phyloP scores from a whole-genome alignment of 1,139 yeast species.

The Candida neerlandica region DNA sequence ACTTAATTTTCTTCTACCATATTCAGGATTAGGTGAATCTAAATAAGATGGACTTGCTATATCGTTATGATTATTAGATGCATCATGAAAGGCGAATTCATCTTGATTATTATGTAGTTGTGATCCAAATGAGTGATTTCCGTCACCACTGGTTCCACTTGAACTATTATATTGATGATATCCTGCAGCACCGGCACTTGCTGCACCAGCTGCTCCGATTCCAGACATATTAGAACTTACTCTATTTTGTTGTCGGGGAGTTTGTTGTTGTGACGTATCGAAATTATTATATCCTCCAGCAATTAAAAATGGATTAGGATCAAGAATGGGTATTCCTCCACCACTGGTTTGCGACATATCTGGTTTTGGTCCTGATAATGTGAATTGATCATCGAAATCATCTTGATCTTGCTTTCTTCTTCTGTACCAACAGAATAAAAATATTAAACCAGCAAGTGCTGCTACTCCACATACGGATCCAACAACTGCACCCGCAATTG shows the following conservation, averaged over 20 bases:
- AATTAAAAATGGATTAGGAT: slow-evolving; percentile 26
- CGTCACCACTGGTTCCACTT: slow-evolving; percentile 17
- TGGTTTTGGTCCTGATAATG: slow-evolving; percentile 36
- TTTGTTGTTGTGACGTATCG: slow-evolving; percentile 18
- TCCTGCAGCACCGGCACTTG: slow-evolving; percentile 7
- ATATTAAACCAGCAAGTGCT: slow-evolving; percentile 34
- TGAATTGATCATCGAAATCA: slow-evolving; percentile 40
- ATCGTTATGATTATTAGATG: slow-evolving; percentile 5
- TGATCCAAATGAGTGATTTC: slow-evolving; percentile 16
- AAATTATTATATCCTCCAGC: slow-evolving; percentile 20
- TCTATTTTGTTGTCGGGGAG: slow-evolving; percentile 7
- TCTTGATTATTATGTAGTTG: slow-evolving; percentile 8
- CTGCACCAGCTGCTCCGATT: slow-evolving; percentile 7
- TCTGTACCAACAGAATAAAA: slow-evolving; percentile 48
- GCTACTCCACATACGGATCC: slow-evolving; percentile 60
- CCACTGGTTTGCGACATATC: slow-evolving; percentile 13
- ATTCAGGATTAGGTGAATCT: slow-evolving; percentile 26
- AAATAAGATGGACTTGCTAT: slow-evolving; percentile 7
- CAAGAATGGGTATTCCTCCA: slow-evolving; percentile 13
- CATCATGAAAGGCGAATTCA: slow-evolving; percentile 12
- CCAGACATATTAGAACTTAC: background rate
- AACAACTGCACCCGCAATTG: slow-evolving; percentile 72
- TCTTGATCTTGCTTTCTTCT: slow-evolving; percentile 37
- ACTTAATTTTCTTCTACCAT: slow-evolving; percentile 58
- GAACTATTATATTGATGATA: slow-evolving; percentile 15